Evolutionary conservation across 257 asterid genomes (phyloP).

Genomic region (Solanum infundibuliforme): DNA sequence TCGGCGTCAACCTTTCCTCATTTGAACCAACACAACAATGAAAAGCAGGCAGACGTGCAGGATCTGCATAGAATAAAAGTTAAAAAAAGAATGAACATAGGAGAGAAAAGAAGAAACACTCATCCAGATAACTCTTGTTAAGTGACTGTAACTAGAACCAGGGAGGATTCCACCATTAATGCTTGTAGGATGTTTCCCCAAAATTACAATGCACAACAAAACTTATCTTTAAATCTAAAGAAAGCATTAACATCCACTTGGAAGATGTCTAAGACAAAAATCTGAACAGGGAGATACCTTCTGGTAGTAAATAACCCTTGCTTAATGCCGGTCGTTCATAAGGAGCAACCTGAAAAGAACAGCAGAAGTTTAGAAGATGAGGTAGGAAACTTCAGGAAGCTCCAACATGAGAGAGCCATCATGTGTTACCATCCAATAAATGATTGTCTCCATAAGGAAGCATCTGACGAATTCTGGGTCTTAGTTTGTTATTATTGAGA

Average conservation of each 20-base stretch:
- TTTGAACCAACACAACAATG: constrained; percentile 79
- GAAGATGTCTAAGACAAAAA: not conserved
- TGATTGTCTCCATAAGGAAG: not conserved
- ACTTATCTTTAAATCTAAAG: not conserved
- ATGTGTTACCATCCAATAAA: not conserved
- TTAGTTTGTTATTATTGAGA: not conserved
- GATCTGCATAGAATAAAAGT: constrained; percentile 34
- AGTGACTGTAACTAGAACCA: not conserved
- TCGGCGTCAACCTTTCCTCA: constrained; percentile 60
- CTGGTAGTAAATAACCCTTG: constrained; percentile 85
- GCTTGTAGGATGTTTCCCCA: not conserved
- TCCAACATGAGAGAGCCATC: not conserved
- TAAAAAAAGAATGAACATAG: not conserved
- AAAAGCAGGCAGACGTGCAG: constrained; percentile 75
- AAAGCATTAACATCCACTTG: not conserved
- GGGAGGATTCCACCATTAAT: not conserved
- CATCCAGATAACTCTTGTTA: not conserved
- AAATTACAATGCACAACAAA: not conserved
- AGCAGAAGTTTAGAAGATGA: not conserved
- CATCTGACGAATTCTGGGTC: not conserved
- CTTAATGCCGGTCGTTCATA: constrained; percentile 92
- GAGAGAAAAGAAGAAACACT: not conserved
- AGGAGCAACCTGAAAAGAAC: constrained; percentile 63
- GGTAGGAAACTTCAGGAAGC: not conserved
- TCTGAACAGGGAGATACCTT: constrained; percentile 35